phyloP scores from a whole-genome alignment of 306 rosid species.

The Dalbergia oliveri region DNA sequence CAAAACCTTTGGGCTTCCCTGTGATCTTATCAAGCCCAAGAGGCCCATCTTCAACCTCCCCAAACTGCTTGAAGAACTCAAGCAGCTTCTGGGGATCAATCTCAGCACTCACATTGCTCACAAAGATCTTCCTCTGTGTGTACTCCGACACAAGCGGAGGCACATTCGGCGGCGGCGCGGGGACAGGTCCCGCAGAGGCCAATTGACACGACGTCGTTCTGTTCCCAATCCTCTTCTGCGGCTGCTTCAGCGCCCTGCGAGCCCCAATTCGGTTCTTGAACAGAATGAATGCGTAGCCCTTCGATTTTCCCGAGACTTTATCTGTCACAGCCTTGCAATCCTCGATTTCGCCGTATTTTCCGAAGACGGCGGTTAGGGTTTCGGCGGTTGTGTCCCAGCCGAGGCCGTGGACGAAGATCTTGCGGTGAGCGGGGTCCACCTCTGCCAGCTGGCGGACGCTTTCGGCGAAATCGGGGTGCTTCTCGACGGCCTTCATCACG shows the following conservation, averaged over 20 bases:
- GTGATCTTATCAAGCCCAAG: slow-evolving; percentile 68
- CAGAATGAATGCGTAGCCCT: slow-evolving; percentile 76
- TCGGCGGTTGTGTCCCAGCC: slow-evolving; percentile 80
- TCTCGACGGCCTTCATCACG: slow-evolving; percentile 63
- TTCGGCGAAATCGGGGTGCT: slow-evolving; percentile 58
- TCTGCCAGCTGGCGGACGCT: slow-evolving; percentile 69
- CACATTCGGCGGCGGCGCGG: slow-evolving; percentile 50
- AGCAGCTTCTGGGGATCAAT: slow-evolving; percentile 61
- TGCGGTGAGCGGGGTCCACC: slow-evolving; percentile 77
- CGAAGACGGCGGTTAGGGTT: slow-evolving; percentile 61
- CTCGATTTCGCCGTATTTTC: slow-evolving; percentile 68
- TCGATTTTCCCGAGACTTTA: slow-evolving; percentile 68
- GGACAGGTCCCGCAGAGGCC: slow-evolving; percentile 72
- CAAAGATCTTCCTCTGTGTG: slow-evolving; percentile 70
- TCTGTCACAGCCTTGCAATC: slow-evolving; percentile 77
- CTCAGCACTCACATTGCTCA: slow-evolving; percentile 68
- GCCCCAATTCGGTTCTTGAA: slow-evolving; percentile 70
- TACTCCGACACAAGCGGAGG: slow-evolving; percentile 54
- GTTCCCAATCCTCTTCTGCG: slow-evolving; percentile 71
- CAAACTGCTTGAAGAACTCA: slow-evolving; percentile 64
- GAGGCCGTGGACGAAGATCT: slow-evolving; percentile 76
- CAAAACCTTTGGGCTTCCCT: slow-evolving; percentile 71
- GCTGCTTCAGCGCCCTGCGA: slow-evolving; percentile 63
- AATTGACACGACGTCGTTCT: slow-evolving; percentile 64
- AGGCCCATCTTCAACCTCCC: slow-evolving; percentile 78